phyloP scores from a whole-genome alignment of 2,329 filamentous ascomycete species.

The Arthrobotrys pseudoclavata region DNA sequence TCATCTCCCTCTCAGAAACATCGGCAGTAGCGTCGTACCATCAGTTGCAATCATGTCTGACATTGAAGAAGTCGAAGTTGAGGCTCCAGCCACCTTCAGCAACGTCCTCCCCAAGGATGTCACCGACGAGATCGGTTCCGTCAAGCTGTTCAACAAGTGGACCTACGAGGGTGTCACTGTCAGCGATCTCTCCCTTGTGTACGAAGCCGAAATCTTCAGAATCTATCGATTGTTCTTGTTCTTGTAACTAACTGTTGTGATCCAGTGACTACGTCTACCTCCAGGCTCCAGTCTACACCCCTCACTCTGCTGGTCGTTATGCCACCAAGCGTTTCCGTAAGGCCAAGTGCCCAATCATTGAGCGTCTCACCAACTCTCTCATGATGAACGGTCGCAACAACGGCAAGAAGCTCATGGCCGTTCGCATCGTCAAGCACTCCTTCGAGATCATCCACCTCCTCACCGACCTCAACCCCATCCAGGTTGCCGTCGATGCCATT shows the following conservation, averaged over 20 bases:
- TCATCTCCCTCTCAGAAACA: constrained; percentile 6
- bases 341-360: constrained; percentile 99
- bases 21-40: constrained; percentile 53
- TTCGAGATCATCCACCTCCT: constrained; percentile 99
- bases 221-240: constrained; percentile 62
- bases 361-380: constrained; percentile 99
- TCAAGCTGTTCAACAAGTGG: constrained; percentile 99
- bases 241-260: constrained; percentile 61
- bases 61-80: constrained; percentile 93
- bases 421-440: constrained; percentile 97
- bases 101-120: constrained; percentile 93
- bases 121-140: constrained; percentile 85
- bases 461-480: constrained; percentile 99
- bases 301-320: constrained; percentile 98
- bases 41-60: constrained; percentile 84
- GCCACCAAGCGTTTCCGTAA: constrained; percentile 99
- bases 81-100: constrained; percentile 83
- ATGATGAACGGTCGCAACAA: constrained; percentile 99
- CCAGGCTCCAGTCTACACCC: constrained; percentile 97
- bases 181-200: constrained; percentile 99
- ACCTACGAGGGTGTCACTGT: constrained; percentile 99
- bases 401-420: constrained; percentile 99
- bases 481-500: constrained; percentile 98
- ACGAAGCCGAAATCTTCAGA: constrained; percentile 69
- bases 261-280: constrained; percentile 99